A percentile compares a stretch with the other conserved stretches of the same genome.
Conservation (phyloP, 257 asterid species). For the Ligustrum vulgare region DNA sequence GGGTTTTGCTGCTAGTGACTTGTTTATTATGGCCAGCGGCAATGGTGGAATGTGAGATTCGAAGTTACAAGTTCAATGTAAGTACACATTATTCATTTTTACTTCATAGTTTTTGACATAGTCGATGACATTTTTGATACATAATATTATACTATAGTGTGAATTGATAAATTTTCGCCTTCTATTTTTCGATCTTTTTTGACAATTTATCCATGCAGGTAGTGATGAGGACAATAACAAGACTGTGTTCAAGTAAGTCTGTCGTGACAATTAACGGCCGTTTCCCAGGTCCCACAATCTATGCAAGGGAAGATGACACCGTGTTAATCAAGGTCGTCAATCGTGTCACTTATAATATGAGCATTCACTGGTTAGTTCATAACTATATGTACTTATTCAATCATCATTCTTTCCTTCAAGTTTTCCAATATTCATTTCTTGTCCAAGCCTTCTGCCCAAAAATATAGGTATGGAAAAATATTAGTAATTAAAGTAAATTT, state of each 20-base stretch:
- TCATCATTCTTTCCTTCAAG: background rate
- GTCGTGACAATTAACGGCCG: constrained; percentile 59
- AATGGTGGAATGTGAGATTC: constrained; percentile 35
- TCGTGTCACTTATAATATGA: constrained; percentile 49
- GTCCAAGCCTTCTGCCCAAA: background rate
- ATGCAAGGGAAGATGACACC: constrained; percentile 60
- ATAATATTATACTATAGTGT: too few relatives aligned
- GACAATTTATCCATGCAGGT: constrained; percentile 35
- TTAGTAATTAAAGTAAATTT: background rate
- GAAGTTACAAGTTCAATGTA: constrained; percentile 55
- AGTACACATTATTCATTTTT: constrained; percentile 11
- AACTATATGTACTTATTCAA: background rate
- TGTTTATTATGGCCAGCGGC: constrained; percentile 28
- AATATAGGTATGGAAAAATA: too few relatives aligned
- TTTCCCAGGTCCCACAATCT: constrained; percentile 63
- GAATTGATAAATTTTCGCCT: too few relatives aligned
- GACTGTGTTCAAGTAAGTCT: constrained; percentile 53
- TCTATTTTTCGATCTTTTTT: too few relatives aligned
- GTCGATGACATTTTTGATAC: background rate
- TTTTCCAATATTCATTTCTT: background rate
- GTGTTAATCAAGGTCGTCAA: constrained; percentile 55
- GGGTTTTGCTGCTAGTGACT: constrained; percentile 26
- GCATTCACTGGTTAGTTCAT: constrained; percentile 50
- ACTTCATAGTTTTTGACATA: background rate
- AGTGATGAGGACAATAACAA: constrained; percentile 34